phyloP scores from a whole-genome alignment of 1,284 basidiomycete species.

The Peniophora sp. region DNA sequence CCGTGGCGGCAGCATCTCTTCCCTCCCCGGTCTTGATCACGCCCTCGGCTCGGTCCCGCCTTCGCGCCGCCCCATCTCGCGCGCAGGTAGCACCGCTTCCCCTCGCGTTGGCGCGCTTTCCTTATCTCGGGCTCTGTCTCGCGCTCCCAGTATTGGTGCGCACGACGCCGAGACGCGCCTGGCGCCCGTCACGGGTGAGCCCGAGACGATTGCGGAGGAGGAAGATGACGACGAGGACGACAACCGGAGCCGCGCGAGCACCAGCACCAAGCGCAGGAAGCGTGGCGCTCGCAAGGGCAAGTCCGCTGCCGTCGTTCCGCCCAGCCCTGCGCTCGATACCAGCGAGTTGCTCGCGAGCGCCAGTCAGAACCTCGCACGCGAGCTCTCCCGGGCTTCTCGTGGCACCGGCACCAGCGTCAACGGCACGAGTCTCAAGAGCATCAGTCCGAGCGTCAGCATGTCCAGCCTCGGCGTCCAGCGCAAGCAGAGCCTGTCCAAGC shows the following conservation, averaged over 20 bases:
- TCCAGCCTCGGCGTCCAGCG: neutral
- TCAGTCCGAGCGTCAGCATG: no score
- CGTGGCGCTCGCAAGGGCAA: conserved; percentile 72
- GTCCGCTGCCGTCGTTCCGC: conserved; percentile 24
- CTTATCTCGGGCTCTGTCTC: conserved; percentile 47
- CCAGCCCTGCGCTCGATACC: conserved; percentile 37
- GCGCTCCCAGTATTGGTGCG: conserved; percentile 29
- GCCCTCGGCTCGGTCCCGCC: conserved; percentile 54
- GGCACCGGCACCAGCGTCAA: conserved; percentile 2
- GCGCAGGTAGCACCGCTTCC: conserved; percentile 34
- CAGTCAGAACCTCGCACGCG: conserved; percentile 76
- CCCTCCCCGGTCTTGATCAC: conserved; percentile 44
- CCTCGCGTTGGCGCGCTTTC: conserved; percentile 38
- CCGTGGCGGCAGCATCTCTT: conserved; percentile 33
- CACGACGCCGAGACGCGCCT: conserved; percentile 12
- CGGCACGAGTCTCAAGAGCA: neutral
- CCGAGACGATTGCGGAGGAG: conserved; percentile 14
- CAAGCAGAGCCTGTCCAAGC: conserved; percentile 1
- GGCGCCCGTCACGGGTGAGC: conserved; percentile 30
- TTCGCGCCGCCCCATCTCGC: conserved; percentile 60
- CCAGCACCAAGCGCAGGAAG: conserved; percentile 71
- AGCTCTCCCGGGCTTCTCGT: conserved; percentile 57
- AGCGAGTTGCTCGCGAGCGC: conserved; percentile 70
- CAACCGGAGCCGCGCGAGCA: conserved; percentile 35
- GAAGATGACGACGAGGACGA: conserved; percentile 16